A percentile compares a stretch with the other conserved stretches of the same genome.
phyloP scores from a whole-genome alignment of 805 yeast genomes.

The Ogataea parapolymorpha region DNA sequence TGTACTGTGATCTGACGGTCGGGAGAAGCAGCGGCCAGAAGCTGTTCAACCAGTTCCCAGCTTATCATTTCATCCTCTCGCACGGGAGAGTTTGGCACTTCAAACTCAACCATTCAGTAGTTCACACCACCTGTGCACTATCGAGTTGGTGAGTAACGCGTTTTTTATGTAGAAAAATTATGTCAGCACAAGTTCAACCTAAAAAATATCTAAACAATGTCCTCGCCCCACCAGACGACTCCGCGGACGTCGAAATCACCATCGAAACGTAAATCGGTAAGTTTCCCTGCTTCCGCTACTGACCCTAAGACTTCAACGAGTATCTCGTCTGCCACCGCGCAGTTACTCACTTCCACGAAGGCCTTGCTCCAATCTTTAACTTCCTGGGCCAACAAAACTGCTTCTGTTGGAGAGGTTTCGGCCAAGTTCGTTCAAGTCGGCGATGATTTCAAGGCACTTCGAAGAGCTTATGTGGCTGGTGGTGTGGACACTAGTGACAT shows the following conservation, averaged over 20 bases:
- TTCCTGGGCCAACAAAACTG: conserved; percentile 83
- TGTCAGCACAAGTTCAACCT: conserved; percentile 4
- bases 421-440: conserved; percentile 90
- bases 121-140: background rate
- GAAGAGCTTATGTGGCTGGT: conserved; percentile 71
- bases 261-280: conserved; percentile 13
- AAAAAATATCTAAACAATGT: conserved; percentile 4
- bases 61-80: conserved; percentile 15
- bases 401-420: conserved; percentile 79
- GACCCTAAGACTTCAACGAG: conserved; percentile 48
- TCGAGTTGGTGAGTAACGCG: conserved; percentile 1
- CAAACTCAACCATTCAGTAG: conserved; percentile 7
- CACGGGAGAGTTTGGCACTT: conserved; percentile 23
- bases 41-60: conserved; percentile 14
- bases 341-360: conserved; percentile 79
- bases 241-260: conserved; percentile 13
- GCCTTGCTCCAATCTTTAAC: conserved; percentile 81
- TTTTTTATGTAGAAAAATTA: conserved; percentile 1
- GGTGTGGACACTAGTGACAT: conserved; percentile 81
- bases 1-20: background rate
- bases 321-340: conserved; percentile 58
- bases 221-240: conserved; percentile 4
- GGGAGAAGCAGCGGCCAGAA: conserved; percentile 3
- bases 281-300: conserved; percentile 2
- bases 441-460: conserved; percentile 85